phyloP scores from a whole-genome alignment of 139 green algal genomes.

The Raphidocelis subcapitata region DNA sequence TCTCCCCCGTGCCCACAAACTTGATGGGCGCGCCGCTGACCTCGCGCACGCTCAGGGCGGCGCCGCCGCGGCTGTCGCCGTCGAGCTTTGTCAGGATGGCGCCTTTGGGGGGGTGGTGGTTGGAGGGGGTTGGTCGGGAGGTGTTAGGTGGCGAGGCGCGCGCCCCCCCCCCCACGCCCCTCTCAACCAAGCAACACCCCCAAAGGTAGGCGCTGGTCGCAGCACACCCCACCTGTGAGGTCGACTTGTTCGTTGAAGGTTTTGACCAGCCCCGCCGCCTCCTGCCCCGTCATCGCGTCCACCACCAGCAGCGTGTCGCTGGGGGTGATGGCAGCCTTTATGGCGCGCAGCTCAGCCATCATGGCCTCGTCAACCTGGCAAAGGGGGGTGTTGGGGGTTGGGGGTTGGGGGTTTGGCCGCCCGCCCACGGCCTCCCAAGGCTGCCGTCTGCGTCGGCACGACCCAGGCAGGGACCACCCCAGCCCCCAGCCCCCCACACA shows the following conservation, averaged over 20 bases:
- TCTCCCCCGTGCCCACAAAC: slow-evolving; percentile 97
- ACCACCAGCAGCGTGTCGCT: slow-evolving; percentile 97
- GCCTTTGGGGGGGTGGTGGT: slow-evolving; percentile 58
- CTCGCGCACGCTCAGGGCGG: slow-evolving; percentile 91
- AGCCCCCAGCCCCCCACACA: not conserved
- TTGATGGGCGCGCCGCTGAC: slow-evolving; percentile 96
- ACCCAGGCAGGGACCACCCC: no score
- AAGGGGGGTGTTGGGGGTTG: not conserved
- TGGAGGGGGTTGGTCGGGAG: no score
- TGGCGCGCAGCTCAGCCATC: slow-evolving; percentile 89
- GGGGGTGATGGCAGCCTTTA: slow-evolving; percentile 77
- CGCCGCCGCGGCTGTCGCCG: slow-evolving; percentile 93
- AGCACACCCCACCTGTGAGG: slow-evolving; percentile 45
- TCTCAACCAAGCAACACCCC: no score
- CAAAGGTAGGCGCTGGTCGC: no score
- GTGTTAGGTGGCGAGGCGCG: no score
- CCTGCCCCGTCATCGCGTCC: slow-evolving; percentile 99
- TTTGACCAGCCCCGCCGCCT: slow-evolving; percentile 78
- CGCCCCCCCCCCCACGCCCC: no score
- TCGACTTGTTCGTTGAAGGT: slow-evolving; percentile 88
- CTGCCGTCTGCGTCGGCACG: no score
- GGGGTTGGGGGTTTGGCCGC: no score
- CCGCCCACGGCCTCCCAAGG: no score
- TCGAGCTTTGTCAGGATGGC: slow-evolving; percentile 99
- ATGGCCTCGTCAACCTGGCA: slow-evolving; percentile 86